Percentiles rank a stretch among this genome's conserved stretches.
These are phyloP conservation scores for Oropetium thomaeum DNA, from an alignment of 176 grass and related monocot genomes.

Conservation along the genomic window DNA sequence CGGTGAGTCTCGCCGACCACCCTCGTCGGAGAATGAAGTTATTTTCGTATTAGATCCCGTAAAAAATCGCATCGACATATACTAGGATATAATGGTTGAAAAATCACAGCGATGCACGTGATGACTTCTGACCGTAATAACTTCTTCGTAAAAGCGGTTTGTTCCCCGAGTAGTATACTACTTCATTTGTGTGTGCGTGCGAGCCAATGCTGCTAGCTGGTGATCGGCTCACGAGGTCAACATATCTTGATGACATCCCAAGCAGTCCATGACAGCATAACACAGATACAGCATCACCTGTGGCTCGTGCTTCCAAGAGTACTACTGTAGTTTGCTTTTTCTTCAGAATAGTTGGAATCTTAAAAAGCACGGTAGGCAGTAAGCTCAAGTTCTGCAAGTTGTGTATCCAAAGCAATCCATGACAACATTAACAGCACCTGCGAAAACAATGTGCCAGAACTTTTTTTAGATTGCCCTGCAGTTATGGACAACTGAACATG, in stretches of 20 bases:
- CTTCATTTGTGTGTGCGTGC: neutral
- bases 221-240: slow-evolving; percentile 19
- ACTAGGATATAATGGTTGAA: too few relatives aligned
- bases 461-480: neutral
- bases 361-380: neutral
- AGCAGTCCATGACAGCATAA: neutral
- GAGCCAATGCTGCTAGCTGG: neutral
- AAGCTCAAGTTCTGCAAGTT: too few relatives aligned
- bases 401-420: too few relatives aligned
- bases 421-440: too few relatives aligned
- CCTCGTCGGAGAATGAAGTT: too few relatives aligned
- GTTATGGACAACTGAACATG: neutral
- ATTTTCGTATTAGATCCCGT: too few relatives aligned
- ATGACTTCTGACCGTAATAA: neutral
- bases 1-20: slow-evolving; percentile 9
- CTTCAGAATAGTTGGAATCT: slow-evolving; percentile 35
- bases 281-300: neutral
- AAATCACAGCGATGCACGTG: neutral
- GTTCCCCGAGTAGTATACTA: neutral
- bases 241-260: neutral
- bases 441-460: neutral
- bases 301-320: neutral
- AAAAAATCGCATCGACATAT: too few relatives aligned
- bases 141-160: neutral
- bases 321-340: neutral